Evolutionary conservation across 2,329 filamentous ascomycete species (phyloP), one percentile per base, ranked within the genome.

Genomic region (Pochonia chlamydosporia): DNA sequence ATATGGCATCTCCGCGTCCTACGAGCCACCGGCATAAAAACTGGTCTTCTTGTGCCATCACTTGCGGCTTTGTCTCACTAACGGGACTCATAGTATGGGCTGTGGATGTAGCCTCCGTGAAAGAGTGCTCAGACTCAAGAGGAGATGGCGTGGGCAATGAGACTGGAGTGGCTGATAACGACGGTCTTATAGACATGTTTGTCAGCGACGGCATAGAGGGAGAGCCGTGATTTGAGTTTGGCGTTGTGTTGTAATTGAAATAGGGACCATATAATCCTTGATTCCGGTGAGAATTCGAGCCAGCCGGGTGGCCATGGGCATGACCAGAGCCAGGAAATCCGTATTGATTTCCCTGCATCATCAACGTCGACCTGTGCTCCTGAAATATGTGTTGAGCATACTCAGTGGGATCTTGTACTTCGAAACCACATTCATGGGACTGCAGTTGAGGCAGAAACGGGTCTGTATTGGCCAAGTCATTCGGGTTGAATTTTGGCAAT

Each of bases 11-110:
- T 5, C 39, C 50, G 8, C 52, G 43, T 2, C 57, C 61, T 5
- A 51, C 44, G 3, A 55, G 48, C 68, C 68, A 71, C 20, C 56
- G 59, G 49, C 68, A 71, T 8, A 49, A 49, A 39, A 59, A 62
- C 41, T 64, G 57, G 20, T 60, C 53, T 2, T 59, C 52, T 3
- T 51, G 45, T 16, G 49, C 48, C 46, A 55, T 47, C n/a, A 47
- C 46, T n/a, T 54, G 50, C 4, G 44, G 46, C 25, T 53, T 55
- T 43, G 49, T 13, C 37, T 48, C 16, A 37, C 25, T 25, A 43
- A 30, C 7, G 13, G 40, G 20, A 16, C 30, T 35, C 14, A 37
- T 4, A 6, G 37, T 13, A 21, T 37, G 33, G 10, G 21, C 21
- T 1, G 30, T 31, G 31, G 43, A 37, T 5, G 14, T 14, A 5